Conservation (phyloP, 306 rosid genomes). For the Hippophae rhamnoides region DNA sequence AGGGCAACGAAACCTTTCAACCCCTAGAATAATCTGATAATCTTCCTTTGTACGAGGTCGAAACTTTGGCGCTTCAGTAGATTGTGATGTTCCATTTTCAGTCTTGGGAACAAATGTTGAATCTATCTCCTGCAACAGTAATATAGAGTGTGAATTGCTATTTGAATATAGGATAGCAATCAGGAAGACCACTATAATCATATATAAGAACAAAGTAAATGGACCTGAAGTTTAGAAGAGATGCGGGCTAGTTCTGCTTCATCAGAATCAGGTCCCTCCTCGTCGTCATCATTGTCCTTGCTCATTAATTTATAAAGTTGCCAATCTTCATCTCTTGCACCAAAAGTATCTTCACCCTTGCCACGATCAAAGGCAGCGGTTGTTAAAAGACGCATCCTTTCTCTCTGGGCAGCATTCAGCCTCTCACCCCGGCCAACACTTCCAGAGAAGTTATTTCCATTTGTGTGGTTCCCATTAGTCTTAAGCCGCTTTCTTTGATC, state of each 20-base stretch:
- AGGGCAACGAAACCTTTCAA: conserved; percentile 94
- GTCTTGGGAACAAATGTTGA: conserved; percentile 69
- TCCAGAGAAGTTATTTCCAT: conserved; percentile 56
- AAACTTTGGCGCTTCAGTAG: conserved; percentile 42
- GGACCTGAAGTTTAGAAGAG: conserved; percentile 76
- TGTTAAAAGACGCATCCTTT: conserved; percentile 95
- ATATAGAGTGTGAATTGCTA: conserved; percentile 8
- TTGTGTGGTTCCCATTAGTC: conserved; percentile 50
- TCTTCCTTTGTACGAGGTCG: conserved; percentile 75
- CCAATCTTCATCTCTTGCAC: conserved; percentile 96
- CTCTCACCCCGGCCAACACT: conserved; percentile 91
- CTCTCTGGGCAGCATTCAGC: conserved; percentile 86
- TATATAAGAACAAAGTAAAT: conserved; percentile 10
- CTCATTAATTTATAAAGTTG: conserved; percentile 84
- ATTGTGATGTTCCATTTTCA: conserved; percentile 46
- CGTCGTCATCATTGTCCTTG: conserved; percentile 64
- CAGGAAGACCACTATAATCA: background rate
- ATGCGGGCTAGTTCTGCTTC: conserved; percentile 59
- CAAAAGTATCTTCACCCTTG: conserved; percentile 85
- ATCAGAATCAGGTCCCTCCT: conserved; percentile 66
- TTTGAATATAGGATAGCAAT: background rate
- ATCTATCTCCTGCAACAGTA: conserved; percentile 61
- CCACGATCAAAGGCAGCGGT: conserved; percentile 97
- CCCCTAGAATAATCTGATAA: conserved; percentile 67
- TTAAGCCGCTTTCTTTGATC: conserved; percentile 62